phyloP scores from a whole-genome alignment of 768 basidiomycete species.

The Rhodotorula toruloides region DNA sequence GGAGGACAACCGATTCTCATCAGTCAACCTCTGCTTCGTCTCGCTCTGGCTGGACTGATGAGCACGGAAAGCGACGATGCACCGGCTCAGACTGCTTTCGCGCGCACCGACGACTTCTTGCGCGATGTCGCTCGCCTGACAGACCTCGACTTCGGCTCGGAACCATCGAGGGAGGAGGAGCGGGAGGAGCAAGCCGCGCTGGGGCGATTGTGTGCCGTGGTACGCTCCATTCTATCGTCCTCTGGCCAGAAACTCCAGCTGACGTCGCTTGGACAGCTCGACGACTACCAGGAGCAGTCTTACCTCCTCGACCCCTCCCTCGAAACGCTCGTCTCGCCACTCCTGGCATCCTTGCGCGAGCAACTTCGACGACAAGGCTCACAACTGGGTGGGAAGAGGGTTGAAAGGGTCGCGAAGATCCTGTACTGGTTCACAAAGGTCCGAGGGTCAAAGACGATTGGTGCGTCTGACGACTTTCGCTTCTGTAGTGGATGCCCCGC shows the following conservation, averaged over 20 bases:
- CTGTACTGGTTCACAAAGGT: constrained; percentile 79
- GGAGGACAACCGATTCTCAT: too few species aligned
- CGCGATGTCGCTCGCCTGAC: neutral
- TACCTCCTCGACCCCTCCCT: constrained; percentile 87
- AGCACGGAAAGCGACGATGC: too few species aligned
- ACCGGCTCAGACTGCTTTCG: neutral
- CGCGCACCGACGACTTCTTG: neutral
- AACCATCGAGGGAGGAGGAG: neutral
- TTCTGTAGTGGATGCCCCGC: constrained; percentile 5
- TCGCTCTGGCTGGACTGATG: too few species aligned
- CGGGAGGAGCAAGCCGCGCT: neutral
- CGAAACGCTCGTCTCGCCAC: constrained; percentile 69
- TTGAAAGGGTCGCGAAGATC: constrained; percentile 57
- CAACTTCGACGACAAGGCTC: constrained; percentile 50
- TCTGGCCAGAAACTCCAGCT: neutral
- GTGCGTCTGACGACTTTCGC: constrained; percentile 50
- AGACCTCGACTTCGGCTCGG: neutral
- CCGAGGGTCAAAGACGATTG: constrained; percentile 83
- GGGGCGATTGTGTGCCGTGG: constrained; percentile 43
- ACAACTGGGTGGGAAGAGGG: constrained; percentile 47
- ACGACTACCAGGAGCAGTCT: constrained; percentile 85
- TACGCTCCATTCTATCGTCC: constrained; percentile 25
- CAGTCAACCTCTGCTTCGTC: too few species aligned
- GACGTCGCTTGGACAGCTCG: constrained; percentile 54
- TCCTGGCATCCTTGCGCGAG: constrained; percentile 60